Base-by-base conservation (phyloP, 768 basidiomycete genomes). In the Asterophora parasitica region DNA sequence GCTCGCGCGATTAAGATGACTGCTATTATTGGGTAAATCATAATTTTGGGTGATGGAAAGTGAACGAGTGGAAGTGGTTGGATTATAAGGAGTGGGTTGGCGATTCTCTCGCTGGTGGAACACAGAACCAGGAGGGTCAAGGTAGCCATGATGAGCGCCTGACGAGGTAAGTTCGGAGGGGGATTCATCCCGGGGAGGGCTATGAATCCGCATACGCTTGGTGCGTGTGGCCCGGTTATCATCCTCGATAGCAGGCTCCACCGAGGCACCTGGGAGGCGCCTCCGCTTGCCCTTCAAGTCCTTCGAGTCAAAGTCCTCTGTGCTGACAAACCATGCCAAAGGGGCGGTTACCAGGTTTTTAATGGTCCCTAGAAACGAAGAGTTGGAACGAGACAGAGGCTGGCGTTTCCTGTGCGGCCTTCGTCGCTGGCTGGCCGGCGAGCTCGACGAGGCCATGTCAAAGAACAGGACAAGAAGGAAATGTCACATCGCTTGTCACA, bases 271-370 rank as follows among this genome's bases (percentile, higher is more conserved):
- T 42, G 61, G 64, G 35, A 71, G 56, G 26, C 80, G 69, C 57
- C 81, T 71, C 53, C 82, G 77, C 61, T 83, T 83, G 53, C 79
- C 79, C 33, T 66, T 71, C 49, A 68, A 60, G 59, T 75, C 74
- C 54, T 70, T 72, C 37, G 72, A 67, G 51, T 71, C 73, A 47
- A 67, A 68, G 53, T 77, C 76, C 59, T 77, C 77, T 51, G 72
- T 70, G 51, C 70, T 62, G 54, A 70, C 64, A 54, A 76, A 73
- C 66, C 84, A 80, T 66, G 76, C 71, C 54, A 85, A 70, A 37
- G 83, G 81, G 15, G 81, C 79, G 27, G 81, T 76, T 52, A 85
- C 82, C 61, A 84, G 67, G 66, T 72, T 78, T 72, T 77, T 84
- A 65, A 85, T 75, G 39, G 81, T 63, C 42, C 79, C 80, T 35